A percentile compares a stretch with the other conserved stretches of the same genome.
phyloP scores from a whole-genome alignment of 345 rosid species.

The Populus tremula region DNA sequence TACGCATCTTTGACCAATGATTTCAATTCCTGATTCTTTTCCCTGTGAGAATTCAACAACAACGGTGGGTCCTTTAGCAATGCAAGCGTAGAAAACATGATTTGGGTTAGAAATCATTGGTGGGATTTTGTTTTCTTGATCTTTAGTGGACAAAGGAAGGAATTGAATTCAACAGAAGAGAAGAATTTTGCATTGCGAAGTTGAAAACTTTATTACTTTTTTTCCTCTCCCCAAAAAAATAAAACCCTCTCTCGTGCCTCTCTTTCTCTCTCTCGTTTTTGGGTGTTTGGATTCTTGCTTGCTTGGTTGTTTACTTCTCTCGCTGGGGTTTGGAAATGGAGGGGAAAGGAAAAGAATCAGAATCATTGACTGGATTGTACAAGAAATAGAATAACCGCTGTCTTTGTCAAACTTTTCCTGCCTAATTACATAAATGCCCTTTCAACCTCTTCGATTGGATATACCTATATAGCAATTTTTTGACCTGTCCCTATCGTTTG shows the following conservation, averaged over 20 bases:
- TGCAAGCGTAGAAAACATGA: constrained; percentile 57
- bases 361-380: background rate
- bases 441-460: background rate
- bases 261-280: background rate
- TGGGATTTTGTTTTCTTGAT: background rate
- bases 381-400: constrained; percentile 15
- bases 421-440: background rate
- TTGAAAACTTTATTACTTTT: background rate
- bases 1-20: constrained; percentile 55
- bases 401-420: background rate
- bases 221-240: background rate
- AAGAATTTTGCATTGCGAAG: background rate
- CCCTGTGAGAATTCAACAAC: constrained; percentile 54
- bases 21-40: constrained; percentile 49
- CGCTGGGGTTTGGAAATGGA: constrained; percentile 10
- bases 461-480: background rate
- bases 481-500: background rate
- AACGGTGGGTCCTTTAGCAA: constrained; percentile 56
- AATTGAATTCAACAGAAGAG: background rate
- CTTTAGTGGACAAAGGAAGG: background rate
- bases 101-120: constrained; percentile 65
- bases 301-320: background rate
- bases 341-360: background rate
- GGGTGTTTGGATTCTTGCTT: background rate
- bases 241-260: background rate